Percentiles rank a stretch among this genome's conserved stretches.
Conservation (phyloP, 2,329 filamentous ascomycete genomes). For the Fusarium pilosicola region DNA sequence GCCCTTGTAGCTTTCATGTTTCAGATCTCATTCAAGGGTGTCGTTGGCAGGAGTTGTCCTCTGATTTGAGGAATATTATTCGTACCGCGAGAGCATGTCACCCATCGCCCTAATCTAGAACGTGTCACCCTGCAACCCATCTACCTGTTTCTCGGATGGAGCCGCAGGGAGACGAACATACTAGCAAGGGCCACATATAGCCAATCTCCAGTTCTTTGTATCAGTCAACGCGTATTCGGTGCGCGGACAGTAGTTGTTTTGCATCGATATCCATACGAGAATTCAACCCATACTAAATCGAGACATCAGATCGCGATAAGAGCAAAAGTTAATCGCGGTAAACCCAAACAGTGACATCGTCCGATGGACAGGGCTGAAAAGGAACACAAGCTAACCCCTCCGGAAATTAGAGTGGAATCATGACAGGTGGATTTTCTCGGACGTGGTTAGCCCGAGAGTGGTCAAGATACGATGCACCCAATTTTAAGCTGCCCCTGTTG, state of each 20-base stretch:
- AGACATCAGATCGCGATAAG: neutral
- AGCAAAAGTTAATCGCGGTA: neutral
- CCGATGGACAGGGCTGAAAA: constrained; percentile 11
- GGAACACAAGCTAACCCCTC: neutral
- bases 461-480: neutral
- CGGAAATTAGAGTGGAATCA: constrained; percentile 30
- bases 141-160: neutral
- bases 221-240: neutral
- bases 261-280: neutral
- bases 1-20: constrained; percentile 1
- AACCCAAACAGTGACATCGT: neutral
- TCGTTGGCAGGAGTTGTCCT: neutral
- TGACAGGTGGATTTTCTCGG: neutral
- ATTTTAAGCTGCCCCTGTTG: neutral
- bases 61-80: constrained; percentile 25
- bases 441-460: neutral
- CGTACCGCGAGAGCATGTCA: neutral
- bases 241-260: neutral
- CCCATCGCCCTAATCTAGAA: neutral
- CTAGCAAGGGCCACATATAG: neutral
- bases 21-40: constrained; percentile 18
- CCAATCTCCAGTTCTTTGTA: neutral
- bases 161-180: neutral
- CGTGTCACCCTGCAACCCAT: neutral
- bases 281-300: neutral